These are phyloP conservation scores for Bretschneidera sinensis DNA, from an alignment of 345 rosid species.

Conservation along the genomic window DNA sequence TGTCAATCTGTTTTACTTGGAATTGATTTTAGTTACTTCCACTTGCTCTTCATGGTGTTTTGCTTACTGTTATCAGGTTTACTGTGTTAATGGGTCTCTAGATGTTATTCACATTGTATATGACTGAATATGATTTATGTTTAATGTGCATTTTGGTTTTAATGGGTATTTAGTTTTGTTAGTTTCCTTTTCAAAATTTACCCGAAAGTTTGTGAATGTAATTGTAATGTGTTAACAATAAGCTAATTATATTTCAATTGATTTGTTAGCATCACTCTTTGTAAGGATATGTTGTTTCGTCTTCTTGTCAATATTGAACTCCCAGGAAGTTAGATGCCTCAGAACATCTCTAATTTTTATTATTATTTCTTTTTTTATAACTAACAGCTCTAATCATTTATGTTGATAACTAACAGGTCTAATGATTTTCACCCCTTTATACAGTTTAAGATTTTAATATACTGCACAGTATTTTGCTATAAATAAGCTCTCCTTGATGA, in stretches of 20 bases:
- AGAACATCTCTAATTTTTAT: too few relatives aligned
- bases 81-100: not conserved
- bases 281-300: not conserved
- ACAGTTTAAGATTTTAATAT: too few relatives aligned
- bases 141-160: not conserved
- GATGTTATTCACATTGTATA: not conserved
- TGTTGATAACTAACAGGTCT: too few relatives aligned
- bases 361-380: too few relatives aligned
- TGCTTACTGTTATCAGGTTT: not conserved
- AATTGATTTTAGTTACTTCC: not conserved
- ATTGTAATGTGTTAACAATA: too few relatives aligned
- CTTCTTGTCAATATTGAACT: too few relatives aligned
- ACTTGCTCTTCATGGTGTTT: not conserved
- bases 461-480: too few relatives aligned
- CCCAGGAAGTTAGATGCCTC: too few relatives aligned
- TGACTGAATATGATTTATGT: not conserved
- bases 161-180: not conserved
- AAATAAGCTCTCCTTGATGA: too few relatives aligned
- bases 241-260: not conserved
- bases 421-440: too few relatives aligned
- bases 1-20: not conserved
- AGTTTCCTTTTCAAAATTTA: not conserved
- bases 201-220: not conserved
- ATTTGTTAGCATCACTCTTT: too few relatives aligned
- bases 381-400: too few relatives aligned